Evolutionary conservation across 768 basidiomycete species (phyloP).

Genomic region (Boletus huronensis): DNA sequence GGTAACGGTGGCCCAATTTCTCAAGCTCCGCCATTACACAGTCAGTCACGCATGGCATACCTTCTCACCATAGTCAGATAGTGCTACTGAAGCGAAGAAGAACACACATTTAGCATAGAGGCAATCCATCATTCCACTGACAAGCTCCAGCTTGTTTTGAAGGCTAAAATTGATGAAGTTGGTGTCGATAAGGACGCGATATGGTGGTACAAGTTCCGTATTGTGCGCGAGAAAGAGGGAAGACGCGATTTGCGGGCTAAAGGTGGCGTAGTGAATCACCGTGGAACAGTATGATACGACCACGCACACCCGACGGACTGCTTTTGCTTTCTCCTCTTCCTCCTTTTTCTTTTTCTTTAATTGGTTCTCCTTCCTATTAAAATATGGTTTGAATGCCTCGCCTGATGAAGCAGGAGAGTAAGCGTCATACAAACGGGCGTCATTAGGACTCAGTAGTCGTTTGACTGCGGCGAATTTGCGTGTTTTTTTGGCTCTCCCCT

Average conservation of each 20-base stretch:
- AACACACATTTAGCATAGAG: conserved; percentile 91
- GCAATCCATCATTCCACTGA: conserved; percentile 99
- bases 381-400: conserved; percentile 1
- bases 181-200: conserved; percentile 96
- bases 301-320: conserved; percentile 74
- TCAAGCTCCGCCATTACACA: conserved; percentile 99
- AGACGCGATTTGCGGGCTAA: conserved; percentile 80
- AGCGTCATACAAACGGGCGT: conserved; percentile 76
- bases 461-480: conserved; percentile 94
- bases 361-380: conserved; percentile 85
- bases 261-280: neutral
- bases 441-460: conserved; percentile 89
- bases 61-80: conserved; percentile 38
- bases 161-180: conserved; percentile 99
- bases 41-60: conserved; percentile 98
- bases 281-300: neutral
- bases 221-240: conserved; percentile 95
- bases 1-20: conserved; percentile 93
- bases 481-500: conserved; percentile 92
- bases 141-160: conserved; percentile 95
- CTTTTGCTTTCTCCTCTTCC: conserved; percentile 74
- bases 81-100: neutral
- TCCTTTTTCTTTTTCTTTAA: conserved; percentile 85
- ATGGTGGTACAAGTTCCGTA: conserved; percentile 92
- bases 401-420: neutral